Percentiles rank a stretch among this genome's conserved stretches.
Evolutionary conservation across 1,139 yeast genomes (phyloP).

Genomic region (Zygosaccharomyces pseudobailii): DNA sequence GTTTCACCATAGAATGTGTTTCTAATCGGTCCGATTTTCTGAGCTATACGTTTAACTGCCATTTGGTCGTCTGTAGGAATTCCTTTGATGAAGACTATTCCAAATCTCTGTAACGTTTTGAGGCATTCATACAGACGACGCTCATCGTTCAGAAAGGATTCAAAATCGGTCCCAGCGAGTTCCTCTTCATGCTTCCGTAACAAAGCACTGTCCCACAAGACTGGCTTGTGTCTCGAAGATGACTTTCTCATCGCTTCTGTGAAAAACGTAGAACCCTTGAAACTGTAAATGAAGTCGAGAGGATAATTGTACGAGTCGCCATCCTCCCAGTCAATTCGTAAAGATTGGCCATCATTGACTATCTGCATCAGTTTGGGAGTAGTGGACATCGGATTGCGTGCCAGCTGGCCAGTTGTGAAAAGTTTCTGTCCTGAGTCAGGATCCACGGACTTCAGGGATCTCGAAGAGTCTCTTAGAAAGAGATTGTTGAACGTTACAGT

Average conservation of each 20-base stretch:
- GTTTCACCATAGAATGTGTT: constrained; percentile 70
- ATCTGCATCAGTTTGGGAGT: constrained; percentile 31
- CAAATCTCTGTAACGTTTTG: constrained; percentile 50
- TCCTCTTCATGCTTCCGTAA: constrained; percentile 28
- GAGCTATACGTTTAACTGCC: constrained; percentile 47
- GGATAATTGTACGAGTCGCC: constrained; percentile 48
- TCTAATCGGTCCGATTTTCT: constrained; percentile 63
- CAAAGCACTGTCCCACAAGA: constrained; percentile 41
- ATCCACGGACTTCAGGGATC: constrained; percentile 49
- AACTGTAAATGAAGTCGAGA: constrained; percentile 43
- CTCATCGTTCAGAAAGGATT: constrained; percentile 43
- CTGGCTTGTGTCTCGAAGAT: constrained; percentile 35
- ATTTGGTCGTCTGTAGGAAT: constrained; percentile 42
- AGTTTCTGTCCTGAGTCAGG: constrained; percentile 55
- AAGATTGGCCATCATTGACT: constrained; percentile 31
- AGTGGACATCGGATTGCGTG: constrained; percentile 34
- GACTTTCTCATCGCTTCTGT: constrained; percentile 34
- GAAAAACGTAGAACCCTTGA: constrained; percentile 36
- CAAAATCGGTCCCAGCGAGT: constrained; percentile 37
- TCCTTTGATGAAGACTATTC: constrained; percentile 52
- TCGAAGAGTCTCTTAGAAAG: constrained; percentile 65
- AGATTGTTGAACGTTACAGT: constrained; percentile 46
- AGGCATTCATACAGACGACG: constrained; percentile 40
- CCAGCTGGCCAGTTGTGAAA: constrained; percentile 55
- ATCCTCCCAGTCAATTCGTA: constrained; percentile 54